These are phyloP conservation scores for Xerocomus minutiporus DNA, from an alignment of 1,284 basidiomycete species.

Conservation along the genomic window DNA sequence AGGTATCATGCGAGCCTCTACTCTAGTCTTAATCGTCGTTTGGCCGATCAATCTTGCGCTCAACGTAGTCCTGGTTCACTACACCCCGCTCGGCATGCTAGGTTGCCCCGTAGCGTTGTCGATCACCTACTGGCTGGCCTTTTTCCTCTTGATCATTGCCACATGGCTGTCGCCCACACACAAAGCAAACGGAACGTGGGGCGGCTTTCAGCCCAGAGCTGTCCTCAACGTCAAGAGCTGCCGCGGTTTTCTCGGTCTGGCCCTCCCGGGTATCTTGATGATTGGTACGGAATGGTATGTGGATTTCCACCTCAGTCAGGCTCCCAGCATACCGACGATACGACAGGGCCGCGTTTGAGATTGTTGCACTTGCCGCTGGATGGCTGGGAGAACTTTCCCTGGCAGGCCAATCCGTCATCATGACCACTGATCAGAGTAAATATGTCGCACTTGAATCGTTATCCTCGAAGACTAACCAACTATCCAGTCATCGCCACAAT, in stretches of 20 bases:
- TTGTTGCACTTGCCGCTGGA: conserved; percentile 73
- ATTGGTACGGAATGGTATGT: conserved; percentile 72
- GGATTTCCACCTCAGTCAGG: background rate
- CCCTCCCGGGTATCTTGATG: conserved; percentile 72
- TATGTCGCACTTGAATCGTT: background rate
- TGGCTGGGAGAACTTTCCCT: conserved; percentile 60
- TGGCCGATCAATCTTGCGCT: conserved; percentile 61
- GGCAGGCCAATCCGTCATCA: conserved; percentile 73
- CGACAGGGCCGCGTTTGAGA: conserved; percentile 71
- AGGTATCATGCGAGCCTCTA: conserved; percentile 75
- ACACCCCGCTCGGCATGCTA: conserved; percentile 55
- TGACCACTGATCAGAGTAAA: conserved; percentile 76
- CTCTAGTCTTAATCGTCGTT: conserved; percentile 52
- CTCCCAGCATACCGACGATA: background rate
- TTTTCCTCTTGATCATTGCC: conserved; percentile 47
- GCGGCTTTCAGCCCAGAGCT: conserved; percentile 44
- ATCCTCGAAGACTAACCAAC: conserved; percentile 8
- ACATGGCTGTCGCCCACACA: conserved; percentile 51
- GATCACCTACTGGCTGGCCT: conserved; percentile 66
- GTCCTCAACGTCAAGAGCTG: conserved; percentile 51
- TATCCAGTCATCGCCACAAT: conserved; percentile 25
- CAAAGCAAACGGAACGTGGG: conserved; percentile 58
- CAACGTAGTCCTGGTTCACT: conserved; percentile 57
- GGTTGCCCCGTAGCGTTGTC: conserved; percentile 66
- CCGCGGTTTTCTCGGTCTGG: conserved; percentile 54